phyloP scores from a whole-genome alignment of 225 moss, liverwort and hornwort genomes.

The Straminergon stramineum region DNA sequence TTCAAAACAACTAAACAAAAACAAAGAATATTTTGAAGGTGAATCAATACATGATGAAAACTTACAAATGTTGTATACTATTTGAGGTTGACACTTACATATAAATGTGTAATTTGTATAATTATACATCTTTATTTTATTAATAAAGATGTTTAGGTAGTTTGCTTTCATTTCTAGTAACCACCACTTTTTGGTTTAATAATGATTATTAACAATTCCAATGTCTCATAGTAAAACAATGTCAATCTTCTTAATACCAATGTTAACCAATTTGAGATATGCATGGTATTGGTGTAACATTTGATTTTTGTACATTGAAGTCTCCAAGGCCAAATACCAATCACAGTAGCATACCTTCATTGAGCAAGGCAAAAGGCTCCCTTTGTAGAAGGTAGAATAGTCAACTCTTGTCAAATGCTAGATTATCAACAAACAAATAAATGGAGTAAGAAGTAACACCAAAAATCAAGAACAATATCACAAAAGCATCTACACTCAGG shows the following conservation, averaged over 20 bases:
- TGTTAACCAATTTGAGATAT: background rate
- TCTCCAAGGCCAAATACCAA: background rate
- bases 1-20: background rate
- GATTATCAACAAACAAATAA: too few relatives aligned
- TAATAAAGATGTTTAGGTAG: background rate
- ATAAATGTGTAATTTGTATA: background rate
- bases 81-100: too few relatives aligned
- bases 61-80: background rate
- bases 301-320: background rate
- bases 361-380: background rate
- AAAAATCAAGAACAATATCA: fast-evolving
- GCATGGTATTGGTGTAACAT: background rate
- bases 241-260: background rate
- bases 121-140: too few relatives aligned
- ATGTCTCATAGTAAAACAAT: background rate
- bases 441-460: too few relatives aligned
- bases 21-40: background rate
- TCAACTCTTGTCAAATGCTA: background rate
- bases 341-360: background rate
- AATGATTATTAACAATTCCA: background rate
- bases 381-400: background rate
- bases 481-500: background rate
- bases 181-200: too few relatives aligned
- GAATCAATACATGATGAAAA: background rate
- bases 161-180: background rate